Percentiles rank a stretch among this genome's conserved stretches.
Conservation (phyloP, 169 alveolate species). For the Sarcocystis neurona region DNA sequence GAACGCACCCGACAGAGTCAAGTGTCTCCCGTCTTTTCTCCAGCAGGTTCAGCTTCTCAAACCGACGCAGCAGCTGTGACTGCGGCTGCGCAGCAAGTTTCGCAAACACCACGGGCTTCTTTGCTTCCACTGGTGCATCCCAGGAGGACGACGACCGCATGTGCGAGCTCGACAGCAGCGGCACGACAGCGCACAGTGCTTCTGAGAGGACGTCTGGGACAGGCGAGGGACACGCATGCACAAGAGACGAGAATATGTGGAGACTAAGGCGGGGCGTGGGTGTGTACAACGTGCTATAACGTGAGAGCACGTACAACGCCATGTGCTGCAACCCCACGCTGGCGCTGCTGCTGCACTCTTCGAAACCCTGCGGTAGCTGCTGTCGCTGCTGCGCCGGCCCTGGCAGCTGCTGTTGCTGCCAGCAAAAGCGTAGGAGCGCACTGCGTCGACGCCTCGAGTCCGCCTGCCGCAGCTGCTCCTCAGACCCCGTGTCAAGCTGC, state of each 20-base stretch:
- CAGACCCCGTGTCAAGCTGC: neutral
- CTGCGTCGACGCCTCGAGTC: neutral
- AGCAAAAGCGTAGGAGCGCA: neutral
- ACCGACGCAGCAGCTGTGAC: neutral
- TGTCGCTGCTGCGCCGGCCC: neutral
- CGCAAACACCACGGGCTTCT: neutral
- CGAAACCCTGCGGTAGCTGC: neutral
- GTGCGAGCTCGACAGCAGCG: neutral
- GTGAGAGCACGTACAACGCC: conserved; percentile 49
- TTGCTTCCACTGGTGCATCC: neutral
- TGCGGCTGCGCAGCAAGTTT: neutral
- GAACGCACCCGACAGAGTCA: neutral
- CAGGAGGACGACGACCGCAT: neutral
- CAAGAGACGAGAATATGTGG: conserved; percentile 21
- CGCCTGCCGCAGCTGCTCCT: neutral
- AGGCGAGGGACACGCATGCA: conserved; percentile 26
- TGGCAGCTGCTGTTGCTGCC: conserved; percentile 36
- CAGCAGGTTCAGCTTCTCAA: too few relatives aligned
- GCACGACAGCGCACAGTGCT: neutral
- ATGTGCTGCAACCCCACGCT: conserved; percentile 60
- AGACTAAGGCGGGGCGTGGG: conserved; percentile 31
- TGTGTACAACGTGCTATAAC: neutral
- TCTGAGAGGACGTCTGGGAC: conserved; percentile 20
- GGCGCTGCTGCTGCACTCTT: conserved; percentile 1
- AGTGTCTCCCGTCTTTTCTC: neutral